Base-by-base conservation (phyloP, 192 early-diverging fungal genomes). In the Geranomyces variabilis region DNA sequence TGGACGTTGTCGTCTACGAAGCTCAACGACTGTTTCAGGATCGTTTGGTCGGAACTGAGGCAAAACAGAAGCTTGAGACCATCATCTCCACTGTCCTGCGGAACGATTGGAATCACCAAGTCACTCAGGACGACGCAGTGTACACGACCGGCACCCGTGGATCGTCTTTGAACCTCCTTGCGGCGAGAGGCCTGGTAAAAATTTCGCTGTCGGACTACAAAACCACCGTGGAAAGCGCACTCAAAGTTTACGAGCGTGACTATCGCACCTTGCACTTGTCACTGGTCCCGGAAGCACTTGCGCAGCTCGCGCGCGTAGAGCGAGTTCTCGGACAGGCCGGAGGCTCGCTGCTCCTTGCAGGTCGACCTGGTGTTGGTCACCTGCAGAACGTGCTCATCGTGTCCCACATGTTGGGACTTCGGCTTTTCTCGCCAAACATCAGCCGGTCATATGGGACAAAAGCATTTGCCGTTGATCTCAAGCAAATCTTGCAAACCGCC, bases 311-410 rank as follows among this genome's bases (percentile, higher is more conserved):
- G 13, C 61, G 63, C 33, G 71, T 83, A 34, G 86, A 87, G 66
- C 57, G 81, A 15, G 77, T 81, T 9, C 61, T 87, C 12, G 56
- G 77, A 5, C 82, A 87, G 55, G 67, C 79, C 9, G 82, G 82
- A 7, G 87, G 86, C 1, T 88, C 87, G 0, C 41, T 84, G 6
- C 67, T 88, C 15, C 61, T 88, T 4, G 75, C 80, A 22, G 87
- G 87, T 15, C 48, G 82, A 60, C 83, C 87, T 0, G 87, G 87
- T 14, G 72, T 88, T 17, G 80, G 79, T 43, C 67, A 81, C 21
- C 45, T 60, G 30, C 74, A 63, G 15, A 60, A 71, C n/a, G 70
- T 81, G 31, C 49, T 73, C 7, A 69, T 88, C 70, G 78, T 74
- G 0, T 65, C 77, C 0, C 73, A 84, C 65, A 77, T 84, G 71